Percentiles rank a stretch among this genome's conserved stretches.
phyloP scores from a whole-genome alignment of 2,329 filamentous ascomycete species.

The Tolypocladium ophioglossoides region DNA sequence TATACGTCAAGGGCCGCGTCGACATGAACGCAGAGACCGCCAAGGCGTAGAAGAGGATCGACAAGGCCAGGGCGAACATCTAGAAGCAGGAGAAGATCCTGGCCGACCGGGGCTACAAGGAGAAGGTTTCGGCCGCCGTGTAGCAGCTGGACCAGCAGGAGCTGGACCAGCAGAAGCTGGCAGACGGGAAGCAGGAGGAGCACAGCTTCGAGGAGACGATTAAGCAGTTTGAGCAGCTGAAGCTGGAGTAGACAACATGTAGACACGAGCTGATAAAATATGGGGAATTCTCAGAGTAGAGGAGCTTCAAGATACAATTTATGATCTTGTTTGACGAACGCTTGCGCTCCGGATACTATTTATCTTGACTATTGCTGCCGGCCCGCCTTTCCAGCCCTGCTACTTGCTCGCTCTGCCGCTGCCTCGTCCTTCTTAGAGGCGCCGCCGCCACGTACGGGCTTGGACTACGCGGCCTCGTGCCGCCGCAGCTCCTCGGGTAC shows the following conservation, averaged over 20 bases:
- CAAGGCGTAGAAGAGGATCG: slow-evolving; percentile 69
- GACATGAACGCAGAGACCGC: slow-evolving; percentile 74
- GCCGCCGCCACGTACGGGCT: slow-evolving; percentile 38
- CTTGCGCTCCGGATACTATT: background rate
- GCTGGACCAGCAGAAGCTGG: no score
- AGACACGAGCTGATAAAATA: background rate
- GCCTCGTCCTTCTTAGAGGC: slow-evolving; percentile 18
- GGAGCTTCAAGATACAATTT: background rate
- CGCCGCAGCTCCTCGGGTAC: slow-evolving; percentile 85
- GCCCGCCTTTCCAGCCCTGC: no score
- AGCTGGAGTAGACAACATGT: slow-evolving; percentile 34
- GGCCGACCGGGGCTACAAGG: slow-evolving; percentile 57
- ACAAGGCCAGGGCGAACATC: slow-evolving; percentile 55
- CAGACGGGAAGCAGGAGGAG: slow-evolving; percentile 64
- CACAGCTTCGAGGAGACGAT: slow-evolving; percentile 72
- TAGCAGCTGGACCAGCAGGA: slow-evolving; percentile 58
- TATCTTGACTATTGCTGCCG: no score
- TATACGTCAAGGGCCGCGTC: slow-evolving; percentile 73
- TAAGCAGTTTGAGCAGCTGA: slow-evolving; percentile 76
- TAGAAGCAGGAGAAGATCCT: slow-evolving; percentile 71
- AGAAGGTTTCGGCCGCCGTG: slow-evolving; percentile 64
- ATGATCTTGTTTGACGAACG: background rate
- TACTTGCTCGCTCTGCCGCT: background rate
- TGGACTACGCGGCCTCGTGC: slow-evolving; percentile 86
- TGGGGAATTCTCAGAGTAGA: background rate